Conservation (phyloP, 2,329 filamentous ascomycete species). For the Talaromyces pinophilus region DNA sequence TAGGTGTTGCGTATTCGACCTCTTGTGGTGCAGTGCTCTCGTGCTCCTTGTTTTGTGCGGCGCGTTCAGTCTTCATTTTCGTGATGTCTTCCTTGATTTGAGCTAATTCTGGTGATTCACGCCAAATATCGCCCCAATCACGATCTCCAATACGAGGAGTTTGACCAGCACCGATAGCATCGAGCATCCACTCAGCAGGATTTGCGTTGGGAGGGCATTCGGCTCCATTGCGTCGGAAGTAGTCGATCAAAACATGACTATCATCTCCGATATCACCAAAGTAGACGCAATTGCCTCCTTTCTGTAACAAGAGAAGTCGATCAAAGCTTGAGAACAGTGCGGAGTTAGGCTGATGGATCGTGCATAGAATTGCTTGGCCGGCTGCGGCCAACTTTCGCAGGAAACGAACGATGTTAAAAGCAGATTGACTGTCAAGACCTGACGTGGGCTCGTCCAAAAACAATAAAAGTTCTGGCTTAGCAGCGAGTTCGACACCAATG, state of each 20-base stretch:
- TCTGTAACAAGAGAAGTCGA: constrained; percentile 56
- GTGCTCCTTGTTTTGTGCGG: constrained; percentile 46
- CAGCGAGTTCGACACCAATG: constrained; percentile 42
- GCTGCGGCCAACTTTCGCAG: constrained; percentile 60
- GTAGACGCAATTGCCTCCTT: constrained; percentile 57
- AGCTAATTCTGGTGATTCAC: constrained; percentile 68
- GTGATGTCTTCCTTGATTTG: constrained; percentile 66
- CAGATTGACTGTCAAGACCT: constrained; percentile 59
- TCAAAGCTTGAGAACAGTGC: constrained; percentile 61
- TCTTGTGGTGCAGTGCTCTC: constrained; percentile 53
- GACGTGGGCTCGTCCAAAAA: constrained; percentile 66
- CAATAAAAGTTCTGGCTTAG: constrained; percentile 56
- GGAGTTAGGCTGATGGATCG: constrained; percentile 62
- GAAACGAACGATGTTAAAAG: constrained; percentile 62
- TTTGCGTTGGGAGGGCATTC: constrained; percentile 54
- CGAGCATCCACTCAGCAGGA: constrained; percentile 53
- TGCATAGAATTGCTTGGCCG: constrained; percentile 62
- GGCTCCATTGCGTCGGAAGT: constrained; percentile 56
- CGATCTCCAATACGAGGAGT: constrained; percentile 69
- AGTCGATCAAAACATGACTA: constrained; percentile 51
- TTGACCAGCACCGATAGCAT: constrained; percentile 73
- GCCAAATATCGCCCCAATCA: constrained; percentile 82
- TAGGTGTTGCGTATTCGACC: constrained; percentile 79
- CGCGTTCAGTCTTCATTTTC: constrained; percentile 64
- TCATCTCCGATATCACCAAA: constrained; percentile 58